Evolutionary conservation across 1,284 basidiomycete genomes (phyloP), one percentile per base, ranked within the genome.

Genomic region (Apiotrichum porosum): DNA sequence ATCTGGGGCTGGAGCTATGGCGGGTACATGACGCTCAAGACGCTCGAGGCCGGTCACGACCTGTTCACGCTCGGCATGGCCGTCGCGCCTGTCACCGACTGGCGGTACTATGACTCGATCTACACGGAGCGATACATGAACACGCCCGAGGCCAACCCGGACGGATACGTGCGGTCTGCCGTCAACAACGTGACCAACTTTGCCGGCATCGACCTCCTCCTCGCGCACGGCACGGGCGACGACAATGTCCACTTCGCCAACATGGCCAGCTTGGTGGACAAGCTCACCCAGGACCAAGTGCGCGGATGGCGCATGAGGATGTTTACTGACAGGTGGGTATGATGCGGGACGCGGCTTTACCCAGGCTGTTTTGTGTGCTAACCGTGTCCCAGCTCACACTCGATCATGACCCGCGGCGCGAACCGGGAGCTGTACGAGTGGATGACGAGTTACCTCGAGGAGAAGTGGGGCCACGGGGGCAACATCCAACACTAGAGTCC

Each of bases 1-100:
- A 84, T 97, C 31, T 94, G 90, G 89, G 91, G 91, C 38, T 95
- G 91, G 90, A 89, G 86, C 13, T 94, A 92, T 62, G 92, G 92
- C 12, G 92, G 92, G 0, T 97, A 89, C 72, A 88, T 94, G 84
- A 85, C 85, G 42, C 81, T 84, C 50, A 95, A 95, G 71, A 82
- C 92, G 5, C 80, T 86, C n/a, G 92, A 97, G 74, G 85, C 85
- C 5, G 76, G 86, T 66, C 85, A 83, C 13, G 86, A 86, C 9
- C 79, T 94, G 19, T 90, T 97, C 72, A 84, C 84, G 4, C 76
- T 97, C 23, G 89, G 86, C 9, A 91, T 64, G 52, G 49, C 54
- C 24, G 58, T 62, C 9, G 61, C 47, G 21, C 56, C 87, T 48
- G 88, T 91, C 37, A 88, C 85, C 0, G 86, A 86, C 63, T 92